These are phyloP conservation scores for Metarhizium album DNA, from an alignment of 2,329 filamentous ascomycete genomes.

Conservation along the genomic window DNA sequence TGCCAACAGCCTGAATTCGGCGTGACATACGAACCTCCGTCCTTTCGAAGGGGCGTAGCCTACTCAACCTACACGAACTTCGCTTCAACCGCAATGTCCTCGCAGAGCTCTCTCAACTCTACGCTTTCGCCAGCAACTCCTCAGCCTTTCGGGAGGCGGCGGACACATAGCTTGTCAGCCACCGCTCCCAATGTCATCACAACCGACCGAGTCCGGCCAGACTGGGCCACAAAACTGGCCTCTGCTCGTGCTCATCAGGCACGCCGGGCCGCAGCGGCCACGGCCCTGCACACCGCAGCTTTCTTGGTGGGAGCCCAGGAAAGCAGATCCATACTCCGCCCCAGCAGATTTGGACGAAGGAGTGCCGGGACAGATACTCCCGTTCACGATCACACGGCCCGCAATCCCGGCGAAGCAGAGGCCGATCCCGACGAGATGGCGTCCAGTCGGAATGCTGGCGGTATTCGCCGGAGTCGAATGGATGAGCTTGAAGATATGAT, in stretches of 20 bases:
- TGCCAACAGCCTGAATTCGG: conserved; percentile 93
- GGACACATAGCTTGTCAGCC: conserved; percentile 60
- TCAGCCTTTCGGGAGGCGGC: conserved; percentile 28
- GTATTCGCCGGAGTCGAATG: conserved; percentile 42
- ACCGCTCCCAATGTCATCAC: conserved; percentile 80
- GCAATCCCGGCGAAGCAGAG: conserved; percentile 11
- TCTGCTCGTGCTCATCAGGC: conserved; percentile 77
- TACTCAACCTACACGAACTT: conserved; percentile 44
- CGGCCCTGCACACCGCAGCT: conserved; percentile 86
- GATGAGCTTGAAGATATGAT: conserved; percentile 95
- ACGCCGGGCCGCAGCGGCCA: conserved; percentile 81
- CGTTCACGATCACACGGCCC: conserved; percentile 10
- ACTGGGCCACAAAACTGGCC: conserved; percentile 86
- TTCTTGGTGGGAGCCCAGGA: conserved; percentile 69
- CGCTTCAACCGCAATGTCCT: conserved; percentile 67
- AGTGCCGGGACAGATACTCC: conserved; percentile 25
- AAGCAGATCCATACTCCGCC: conserved; percentile 33
- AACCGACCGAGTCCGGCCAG: conserved; percentile 83
- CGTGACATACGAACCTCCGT: conserved; percentile 84
- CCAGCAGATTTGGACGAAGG: conserved; percentile 47
- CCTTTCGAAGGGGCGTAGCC: conserved; percentile 73
- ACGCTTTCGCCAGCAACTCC: conserved; percentile 31
- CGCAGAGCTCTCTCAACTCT: conserved; percentile 68
- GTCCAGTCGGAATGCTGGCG: conserved; percentile 10
- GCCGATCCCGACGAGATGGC: conserved; percentile 14